Conservation (phyloP, 2,329 filamentous ascomycete species). For the Tolypocladium amazonense region DNA sequence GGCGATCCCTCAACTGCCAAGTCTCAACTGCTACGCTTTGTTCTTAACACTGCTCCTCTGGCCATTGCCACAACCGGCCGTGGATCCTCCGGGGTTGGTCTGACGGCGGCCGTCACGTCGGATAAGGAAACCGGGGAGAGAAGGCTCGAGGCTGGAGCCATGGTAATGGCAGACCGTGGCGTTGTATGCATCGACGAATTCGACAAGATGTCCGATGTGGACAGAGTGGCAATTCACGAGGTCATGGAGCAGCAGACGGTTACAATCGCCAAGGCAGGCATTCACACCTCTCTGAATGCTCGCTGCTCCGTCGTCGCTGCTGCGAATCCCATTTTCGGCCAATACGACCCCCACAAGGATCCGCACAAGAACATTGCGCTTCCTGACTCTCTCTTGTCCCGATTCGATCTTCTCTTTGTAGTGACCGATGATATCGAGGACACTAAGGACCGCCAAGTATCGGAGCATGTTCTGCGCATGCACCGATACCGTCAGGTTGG, state of each 20-base stretch:
- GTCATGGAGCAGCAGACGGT: conserved; percentile 99
- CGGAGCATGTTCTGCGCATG: conserved; percentile 95
- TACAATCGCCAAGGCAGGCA: conserved; percentile 96
- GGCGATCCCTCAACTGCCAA: conserved; percentile 97
- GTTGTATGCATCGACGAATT: conserved; percentile 99
- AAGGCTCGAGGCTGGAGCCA: conserved; percentile 89
- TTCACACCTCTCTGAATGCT: conserved; percentile 94
- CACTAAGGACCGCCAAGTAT: conserved; percentile 77
- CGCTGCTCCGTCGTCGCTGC: conserved; percentile 94
- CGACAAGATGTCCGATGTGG: conserved; percentile 98
- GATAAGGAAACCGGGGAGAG: conserved; percentile 97
- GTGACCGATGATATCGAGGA: conserved; percentile 98
- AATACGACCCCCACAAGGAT: conserved; percentile 98
- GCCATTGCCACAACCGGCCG: conserved; percentile 96
- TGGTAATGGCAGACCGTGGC: conserved; percentile 94
- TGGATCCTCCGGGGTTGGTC: conserved; percentile 92
- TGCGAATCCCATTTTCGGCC: conserved; percentile 94
- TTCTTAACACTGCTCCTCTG: conserved; percentile 90
- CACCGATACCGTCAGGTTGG: conserved; percentile 89
- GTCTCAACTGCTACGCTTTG: conserved; percentile 93
- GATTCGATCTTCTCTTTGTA: conserved; percentile 96
- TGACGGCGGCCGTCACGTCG: conserved; percentile 90
- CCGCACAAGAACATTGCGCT: conserved; percentile 97
- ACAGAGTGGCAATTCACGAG: conserved; percentile 98
- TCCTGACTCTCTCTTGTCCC: conserved; percentile 89